phyloP scores from a whole-genome alignment of 352 stramenopile genomes.

The Pythium oligandrum region DNA sequence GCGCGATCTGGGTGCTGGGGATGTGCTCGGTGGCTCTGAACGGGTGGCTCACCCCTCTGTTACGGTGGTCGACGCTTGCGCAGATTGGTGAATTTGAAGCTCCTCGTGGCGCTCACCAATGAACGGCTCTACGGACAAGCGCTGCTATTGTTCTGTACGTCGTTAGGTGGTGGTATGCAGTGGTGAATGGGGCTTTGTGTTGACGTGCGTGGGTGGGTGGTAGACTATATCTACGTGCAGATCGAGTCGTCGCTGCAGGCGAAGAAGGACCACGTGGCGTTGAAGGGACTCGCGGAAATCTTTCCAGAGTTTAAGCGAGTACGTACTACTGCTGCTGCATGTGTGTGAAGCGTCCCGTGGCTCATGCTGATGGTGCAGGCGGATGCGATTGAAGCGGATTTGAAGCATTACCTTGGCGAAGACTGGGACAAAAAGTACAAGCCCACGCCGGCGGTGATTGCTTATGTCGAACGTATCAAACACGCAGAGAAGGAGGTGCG shows the following conservation, averaged over 20 bases:
- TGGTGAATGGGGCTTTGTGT: neutral
- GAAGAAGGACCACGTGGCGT: constrained; percentile 36
- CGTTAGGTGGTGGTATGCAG: neutral
- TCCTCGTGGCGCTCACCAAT: constrained; percentile 60
- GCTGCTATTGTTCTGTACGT: constrained; percentile 69
- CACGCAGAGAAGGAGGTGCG: constrained; percentile 47
- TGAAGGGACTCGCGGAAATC: constrained; percentile 37
- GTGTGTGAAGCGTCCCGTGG: neutral
- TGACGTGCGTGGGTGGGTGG: neutral
- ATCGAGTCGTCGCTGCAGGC: constrained; percentile 45
- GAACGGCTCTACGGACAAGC: constrained; percentile 59
- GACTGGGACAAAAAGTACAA: constrained; percentile 56
- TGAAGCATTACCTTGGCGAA: constrained; percentile 52
- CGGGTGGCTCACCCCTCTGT: too few species aligned
- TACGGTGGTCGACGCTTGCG: neutral
- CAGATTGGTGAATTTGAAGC: constrained; percentile 66
- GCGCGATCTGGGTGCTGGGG: too few species aligned
- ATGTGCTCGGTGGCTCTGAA: too few species aligned
- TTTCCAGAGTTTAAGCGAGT: constrained; percentile 43
- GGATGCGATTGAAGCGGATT: constrained; percentile 52
- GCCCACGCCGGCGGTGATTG: constrained; percentile 36
- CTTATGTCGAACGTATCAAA: constrained; percentile 58
- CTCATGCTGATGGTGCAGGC: constrained; percentile 20
- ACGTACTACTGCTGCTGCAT: neutral
- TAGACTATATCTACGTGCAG: constrained; percentile 70